Evolutionary conservation across 169 alveolate species (phyloP).

Genomic region (Toxoplasma gondii): DNA sequence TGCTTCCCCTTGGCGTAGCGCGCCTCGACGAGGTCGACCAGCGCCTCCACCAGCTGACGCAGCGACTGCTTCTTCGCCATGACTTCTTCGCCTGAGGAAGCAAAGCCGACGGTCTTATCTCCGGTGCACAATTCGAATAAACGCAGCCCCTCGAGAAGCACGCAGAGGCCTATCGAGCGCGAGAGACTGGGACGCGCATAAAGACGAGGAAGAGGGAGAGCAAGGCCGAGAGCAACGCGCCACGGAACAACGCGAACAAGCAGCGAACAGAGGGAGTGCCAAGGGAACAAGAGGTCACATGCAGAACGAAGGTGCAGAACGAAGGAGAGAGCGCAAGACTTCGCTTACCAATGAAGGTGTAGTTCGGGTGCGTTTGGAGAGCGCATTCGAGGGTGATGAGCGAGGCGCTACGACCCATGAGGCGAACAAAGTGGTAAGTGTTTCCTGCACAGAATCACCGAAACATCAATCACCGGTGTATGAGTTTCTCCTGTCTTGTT

Average conservation of each 20-base stretch:
- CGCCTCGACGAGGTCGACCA: slow-evolving; percentile 91
- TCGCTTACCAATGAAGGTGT: slow-evolving; percentile 92
- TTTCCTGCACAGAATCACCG: slow-evolving; percentile 21
- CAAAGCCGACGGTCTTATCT: too few relatives aligned
- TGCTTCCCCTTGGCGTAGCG: slow-evolving; percentile 82
- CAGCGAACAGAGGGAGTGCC: too few relatives aligned
- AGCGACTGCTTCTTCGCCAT: slow-evolving; percentile 87
- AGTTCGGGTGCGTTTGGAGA: slow-evolving; percentile 94
- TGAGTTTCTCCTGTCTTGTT: too few relatives aligned
- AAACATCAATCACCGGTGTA: too few relatives aligned
- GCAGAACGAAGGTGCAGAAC: too few relatives aligned
- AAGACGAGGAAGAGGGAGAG: background rate
- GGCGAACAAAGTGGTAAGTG: slow-evolving; percentile 95
- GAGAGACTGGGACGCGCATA: background rate
- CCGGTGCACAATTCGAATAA: too few relatives aligned
- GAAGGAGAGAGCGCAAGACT: background rate
- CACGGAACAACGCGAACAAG: too few relatives aligned
- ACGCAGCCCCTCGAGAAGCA: background rate
- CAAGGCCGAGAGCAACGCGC: too few relatives aligned
- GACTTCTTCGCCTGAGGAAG: slow-evolving; percentile 80
- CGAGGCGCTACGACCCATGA: slow-evolving; percentile 99
- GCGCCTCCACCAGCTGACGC: slow-evolving; percentile 84
- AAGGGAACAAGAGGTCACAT: too few relatives aligned
- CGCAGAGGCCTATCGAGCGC: background rate
- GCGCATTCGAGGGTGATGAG: slow-evolving; percentile 97